Evolutionary conservation across 371 early-diverging fungal genomes (phyloP).

Genomic region (Funneliformis caledonium): DNA sequence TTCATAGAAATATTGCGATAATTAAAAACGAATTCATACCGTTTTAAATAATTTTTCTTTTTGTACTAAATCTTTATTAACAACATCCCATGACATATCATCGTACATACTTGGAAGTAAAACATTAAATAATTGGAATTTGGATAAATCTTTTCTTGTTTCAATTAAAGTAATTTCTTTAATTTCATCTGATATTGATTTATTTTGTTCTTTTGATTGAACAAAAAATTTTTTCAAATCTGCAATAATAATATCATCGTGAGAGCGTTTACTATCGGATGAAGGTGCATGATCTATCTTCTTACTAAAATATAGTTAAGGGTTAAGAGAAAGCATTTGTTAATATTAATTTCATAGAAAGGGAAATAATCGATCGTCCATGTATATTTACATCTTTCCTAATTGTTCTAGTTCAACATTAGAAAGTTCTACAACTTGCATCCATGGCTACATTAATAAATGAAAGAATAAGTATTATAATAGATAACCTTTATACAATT

Average conservation of each 20-base stretch:
- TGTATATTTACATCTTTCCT: slow-evolving; percentile 48
- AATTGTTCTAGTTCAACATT: slow-evolving; percentile 66
- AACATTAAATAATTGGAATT: slow-evolving; percentile 66
- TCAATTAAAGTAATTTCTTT: slow-evolving; percentile 78
- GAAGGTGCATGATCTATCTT: slow-evolving; percentile 36
- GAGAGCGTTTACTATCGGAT: slow-evolving; percentile 44
- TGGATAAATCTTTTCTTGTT: slow-evolving; percentile 75
- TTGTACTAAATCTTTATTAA: slow-evolving; percentile 47
- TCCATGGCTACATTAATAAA: slow-evolving; percentile 56
- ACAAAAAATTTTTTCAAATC: slow-evolving; percentile 57
- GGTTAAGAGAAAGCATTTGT: background rate
- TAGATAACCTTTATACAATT: background rate
- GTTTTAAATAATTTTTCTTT: slow-evolving; percentile 60
- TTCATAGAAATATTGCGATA: background rate
- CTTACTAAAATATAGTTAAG: slow-evolving; percentile 31
- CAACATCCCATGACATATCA: slow-evolving; percentile 50
- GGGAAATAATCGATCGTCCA: slow-evolving; percentile 15
- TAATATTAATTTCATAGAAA: slow-evolving; percentile 37
- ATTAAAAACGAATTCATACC: slow-evolving; percentile 44
- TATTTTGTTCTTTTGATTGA: slow-evolving; percentile 45
- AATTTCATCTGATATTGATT: slow-evolving; percentile 57
- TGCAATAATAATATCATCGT: slow-evolving; percentile 55
- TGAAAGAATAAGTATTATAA: background rate
- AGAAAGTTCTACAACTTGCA: slow-evolving; percentile 67
- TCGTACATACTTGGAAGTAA: slow-evolving; percentile 63